Conservation (phyloP, 305 asterid species). For the Rubia occidens region DNA sequence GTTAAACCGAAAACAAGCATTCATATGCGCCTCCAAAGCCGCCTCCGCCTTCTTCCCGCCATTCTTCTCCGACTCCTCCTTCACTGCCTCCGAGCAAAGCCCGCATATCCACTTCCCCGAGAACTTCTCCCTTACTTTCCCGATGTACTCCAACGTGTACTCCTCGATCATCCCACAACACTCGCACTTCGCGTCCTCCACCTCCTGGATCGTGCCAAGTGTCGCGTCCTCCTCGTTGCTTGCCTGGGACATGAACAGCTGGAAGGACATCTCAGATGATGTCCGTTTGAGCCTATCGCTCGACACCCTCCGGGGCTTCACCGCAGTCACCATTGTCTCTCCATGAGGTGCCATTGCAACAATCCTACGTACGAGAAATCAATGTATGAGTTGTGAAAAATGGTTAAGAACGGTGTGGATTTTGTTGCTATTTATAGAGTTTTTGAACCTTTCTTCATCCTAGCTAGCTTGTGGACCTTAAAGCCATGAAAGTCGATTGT, state of each 20-base stretch:
- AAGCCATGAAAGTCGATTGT: not conserved
- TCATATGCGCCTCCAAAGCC: conserved; percentile 34
- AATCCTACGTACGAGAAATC: too few species aligned
- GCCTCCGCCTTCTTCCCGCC: conserved; percentile 28
- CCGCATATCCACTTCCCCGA: conserved; percentile 41
- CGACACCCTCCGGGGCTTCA: conserved; percentile 27
- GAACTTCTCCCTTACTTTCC: conserved; percentile 22
- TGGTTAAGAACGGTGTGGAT: not conserved
- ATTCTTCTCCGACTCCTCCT: conserved; percentile 36
- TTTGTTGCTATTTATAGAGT: not conserved
- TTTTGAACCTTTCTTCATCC: not conserved
- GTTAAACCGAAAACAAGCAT: conserved; percentile 33
- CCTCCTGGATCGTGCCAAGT: conserved; percentile 27
- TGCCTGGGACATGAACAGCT: conserved; percentile 23
- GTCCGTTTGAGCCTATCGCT: conserved; percentile 32
- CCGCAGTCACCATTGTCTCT: conserved; percentile 15
- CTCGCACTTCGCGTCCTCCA: conserved; percentile 38
- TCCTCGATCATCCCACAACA: conserved; percentile 45
- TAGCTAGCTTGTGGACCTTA: not conserved
- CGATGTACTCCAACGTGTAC: conserved; percentile 33
- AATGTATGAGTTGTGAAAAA: not conserved
- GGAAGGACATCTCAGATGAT: conserved; percentile 32
- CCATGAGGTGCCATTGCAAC: conserved; percentile 39
- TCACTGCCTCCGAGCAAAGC: conserved; percentile 38
- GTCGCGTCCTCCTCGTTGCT: not conserved